A percentile compares a stretch with the other conserved stretches of the same genome.
These are phyloP conservation scores for Fonsecaea nubica DNA, from an alignment of 2,329 filamentous ascomycete genomes.

Conservation along the genomic window DNA sequence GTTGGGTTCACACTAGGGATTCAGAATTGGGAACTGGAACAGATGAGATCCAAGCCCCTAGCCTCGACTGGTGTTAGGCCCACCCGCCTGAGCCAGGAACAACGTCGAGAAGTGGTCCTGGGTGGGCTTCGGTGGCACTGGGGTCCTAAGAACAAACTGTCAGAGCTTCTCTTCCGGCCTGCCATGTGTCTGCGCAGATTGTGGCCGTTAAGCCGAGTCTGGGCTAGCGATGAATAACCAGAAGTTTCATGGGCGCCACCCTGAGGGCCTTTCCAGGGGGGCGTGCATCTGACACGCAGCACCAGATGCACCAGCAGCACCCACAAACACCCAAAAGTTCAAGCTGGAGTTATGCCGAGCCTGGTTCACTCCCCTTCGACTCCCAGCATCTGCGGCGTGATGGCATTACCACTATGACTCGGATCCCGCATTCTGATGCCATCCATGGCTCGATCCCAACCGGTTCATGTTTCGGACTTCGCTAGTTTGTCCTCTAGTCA, in stretches of 20 bases:
- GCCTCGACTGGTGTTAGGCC: conserved; percentile 11
- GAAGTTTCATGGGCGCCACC: conserved; percentile 16
- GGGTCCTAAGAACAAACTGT: conserved; percentile 5
- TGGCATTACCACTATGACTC: neutral
- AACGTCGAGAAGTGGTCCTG: conserved; percentile 3
- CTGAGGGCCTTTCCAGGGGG: neutral
- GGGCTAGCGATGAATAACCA: conserved; percentile 22
- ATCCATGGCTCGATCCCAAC: conserved; percentile 3
- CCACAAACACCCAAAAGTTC: neutral
- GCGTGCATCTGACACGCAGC: neutral
- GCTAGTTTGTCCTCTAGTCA: conserved; percentile 25
- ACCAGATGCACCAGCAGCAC: neutral
- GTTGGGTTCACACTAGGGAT: conserved; percentile 19
- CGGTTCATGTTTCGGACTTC: conserved; percentile 33
- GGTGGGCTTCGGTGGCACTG: conserved; percentile 21
- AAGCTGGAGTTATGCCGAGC: neutral
- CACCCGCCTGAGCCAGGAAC: conserved; percentile 11
- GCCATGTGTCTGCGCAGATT: conserved; percentile 20
- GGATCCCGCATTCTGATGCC: neutral
- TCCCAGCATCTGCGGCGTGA: neutral
- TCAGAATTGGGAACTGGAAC: conserved; percentile 21
- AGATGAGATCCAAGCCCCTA: conserved; percentile 19
- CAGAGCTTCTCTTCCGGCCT: conserved; percentile 14
- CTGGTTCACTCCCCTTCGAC: neutral
- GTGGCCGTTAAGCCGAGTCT: conserved; percentile 13